Evolutionary conservation across 1,284 basidiomycete genomes (phyloP), one percentile per base, ranked within the genome.

Genomic region (Uromyces viciae-fabae): DNA sequence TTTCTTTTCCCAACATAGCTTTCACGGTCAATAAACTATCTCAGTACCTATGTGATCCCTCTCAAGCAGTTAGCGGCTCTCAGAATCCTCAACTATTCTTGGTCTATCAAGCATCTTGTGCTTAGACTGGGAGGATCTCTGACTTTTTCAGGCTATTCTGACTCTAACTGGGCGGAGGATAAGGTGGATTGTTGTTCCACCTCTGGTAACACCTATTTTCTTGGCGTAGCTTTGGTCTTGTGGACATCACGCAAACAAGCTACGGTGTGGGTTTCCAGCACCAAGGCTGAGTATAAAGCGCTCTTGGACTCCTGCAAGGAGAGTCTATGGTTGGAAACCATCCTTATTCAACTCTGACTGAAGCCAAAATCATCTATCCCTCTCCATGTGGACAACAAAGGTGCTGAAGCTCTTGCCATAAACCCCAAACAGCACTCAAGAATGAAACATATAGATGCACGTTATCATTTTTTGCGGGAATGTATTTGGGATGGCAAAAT

Each of bases 81-180:
- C 38, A 3, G 62, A 33, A 22, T 66, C 38, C n/a, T 66, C 4
- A 66, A 66, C 62, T 66, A 66, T 66, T 31, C 33, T 8, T 17
- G 7, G 3, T 66, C 4, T 3, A 66, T 31, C 5, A 3, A 31
- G 28, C 62, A 66, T 28, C 62, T 66, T 22, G 22, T 7, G 11
- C 62, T 66, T 8, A 22, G 31, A 4, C 62, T 66, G 9, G 62
- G 62, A 22, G 62, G 62, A 7, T 31, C 28, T 66, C n/a, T 40
- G 3, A 33, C 62, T 4, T 11, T 66, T 31, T 66, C 62, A 7
- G 62, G 62, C 33, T 66, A 8, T 31, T 8, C 62, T 3, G 62
- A 66, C 19, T 66, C 62, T 22, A 31, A 66, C n/a, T 66, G 62
- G 62, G 62, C 62, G 19, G 62, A 66, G 33, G 62, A 66, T 40